phyloP scores from a whole-genome alignment of 2,329 filamentous ascomycete genomes.

The Exutisphaerella laricina region DNA sequence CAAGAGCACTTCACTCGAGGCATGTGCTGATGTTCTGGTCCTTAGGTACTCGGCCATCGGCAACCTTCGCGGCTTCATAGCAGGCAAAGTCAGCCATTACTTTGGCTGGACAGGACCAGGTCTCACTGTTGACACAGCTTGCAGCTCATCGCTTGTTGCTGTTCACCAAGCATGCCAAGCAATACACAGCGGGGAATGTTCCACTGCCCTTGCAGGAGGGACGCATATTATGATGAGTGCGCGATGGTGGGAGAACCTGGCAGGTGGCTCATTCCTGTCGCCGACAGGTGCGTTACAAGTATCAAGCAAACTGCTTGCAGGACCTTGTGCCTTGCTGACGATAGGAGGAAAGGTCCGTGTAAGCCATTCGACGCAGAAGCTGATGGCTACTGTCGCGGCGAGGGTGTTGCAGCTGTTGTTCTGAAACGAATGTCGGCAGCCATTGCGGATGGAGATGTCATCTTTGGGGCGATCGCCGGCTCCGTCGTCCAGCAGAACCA shows the following conservation, averaged over 20 bases:
- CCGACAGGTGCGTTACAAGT: constrained; percentile 22
- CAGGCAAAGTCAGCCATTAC: constrained; percentile 30
- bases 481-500: constrained; percentile 27
- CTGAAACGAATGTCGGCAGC: constrained; percentile 31
- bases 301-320: too few relatives aligned
- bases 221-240: constrained; percentile 27
- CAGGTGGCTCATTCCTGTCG: constrained; percentile 34
- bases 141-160: constrained; percentile 25
- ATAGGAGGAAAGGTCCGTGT: too few relatives aligned
- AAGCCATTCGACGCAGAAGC: constrained; percentile 34
- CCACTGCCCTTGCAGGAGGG: constrained; percentile 35
- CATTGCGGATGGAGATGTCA: constrained; percentile 28
- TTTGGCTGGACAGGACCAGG: constrained; percentile 42
- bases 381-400: constrained; percentile 32
- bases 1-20: too few relatives aligned
- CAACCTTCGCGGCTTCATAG: neutral
- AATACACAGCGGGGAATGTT: constrained; percentile 28
- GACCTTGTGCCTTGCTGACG: too few relatives aligned
- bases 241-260: constrained; percentile 32
- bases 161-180: constrained; percentile 30
- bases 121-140: constrained; percentile 30
- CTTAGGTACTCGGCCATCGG: neutral
- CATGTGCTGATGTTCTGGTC: too few relatives aligned
- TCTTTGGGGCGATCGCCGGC: constrained; percentile 26
- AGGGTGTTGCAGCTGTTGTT: constrained; percentile 24